Conservation (phyloP, 2,329 filamentous ascomycete species). For the Alternaria rosae region DNA sequence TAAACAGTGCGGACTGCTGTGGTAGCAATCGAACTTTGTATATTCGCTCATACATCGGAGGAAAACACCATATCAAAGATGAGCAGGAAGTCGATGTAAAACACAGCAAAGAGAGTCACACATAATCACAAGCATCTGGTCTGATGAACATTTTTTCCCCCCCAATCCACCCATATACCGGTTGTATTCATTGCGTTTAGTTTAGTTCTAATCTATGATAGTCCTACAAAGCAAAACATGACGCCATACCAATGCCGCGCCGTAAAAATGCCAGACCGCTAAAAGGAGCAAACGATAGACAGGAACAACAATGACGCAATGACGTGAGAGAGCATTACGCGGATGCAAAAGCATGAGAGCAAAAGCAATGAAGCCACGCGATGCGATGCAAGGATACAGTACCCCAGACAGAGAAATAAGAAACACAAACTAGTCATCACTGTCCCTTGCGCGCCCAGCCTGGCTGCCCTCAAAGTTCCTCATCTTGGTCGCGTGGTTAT, state of each 20-base stretch:
- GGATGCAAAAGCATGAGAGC: constrained; percentile 1
- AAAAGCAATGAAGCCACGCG: not conserved
- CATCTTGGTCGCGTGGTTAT: constrained; percentile 42
- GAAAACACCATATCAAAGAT: not conserved
- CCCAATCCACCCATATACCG: not conserved
- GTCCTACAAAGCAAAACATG: constrained; percentile 1
- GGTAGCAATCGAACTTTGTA: not conserved
- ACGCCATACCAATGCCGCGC: constrained; percentile 12
- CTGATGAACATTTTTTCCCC: not conserved
- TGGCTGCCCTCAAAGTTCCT: constrained; percentile 35
- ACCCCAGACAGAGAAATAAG: not conserved
- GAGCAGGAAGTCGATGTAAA: not conserved
- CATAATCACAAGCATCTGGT: not conserved
- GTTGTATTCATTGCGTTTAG: not conserved
- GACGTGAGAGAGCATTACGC: not conserved
- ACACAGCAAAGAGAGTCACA: not conserved
- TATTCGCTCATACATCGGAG: not conserved
- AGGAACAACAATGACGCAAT: not conserved
- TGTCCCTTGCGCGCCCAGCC: not conserved
- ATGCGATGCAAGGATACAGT: constrained; percentile 2
- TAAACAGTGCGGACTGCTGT: not conserved
- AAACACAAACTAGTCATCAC: not conserved
- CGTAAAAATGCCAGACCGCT: constrained; percentile 5
- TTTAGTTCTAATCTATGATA: constrained; percentile 5
- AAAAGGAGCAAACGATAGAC: not conserved